Base-by-base conservation (phyloP, 2,329 filamentous ascomycete species). In the Trichoderma brevicompactum region DNA sequence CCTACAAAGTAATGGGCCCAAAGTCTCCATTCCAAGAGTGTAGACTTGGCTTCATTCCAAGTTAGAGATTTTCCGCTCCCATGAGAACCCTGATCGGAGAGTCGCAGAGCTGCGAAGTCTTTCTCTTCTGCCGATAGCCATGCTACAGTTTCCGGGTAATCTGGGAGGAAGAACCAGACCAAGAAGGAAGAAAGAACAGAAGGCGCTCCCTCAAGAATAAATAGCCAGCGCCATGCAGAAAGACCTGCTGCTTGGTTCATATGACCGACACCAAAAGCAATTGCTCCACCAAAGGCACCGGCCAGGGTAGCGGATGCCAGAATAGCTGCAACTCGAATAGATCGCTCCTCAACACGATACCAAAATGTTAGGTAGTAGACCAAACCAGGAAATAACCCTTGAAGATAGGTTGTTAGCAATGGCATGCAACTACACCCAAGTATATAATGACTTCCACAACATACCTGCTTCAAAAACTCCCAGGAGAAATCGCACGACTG, bases 1-100 rank as follows among this genome's bases (percentile, higher is more conserved):
- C 50, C 38, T 38, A 53, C 50, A 53, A 53, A 53, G 34, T 53
- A 53, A 15, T 53, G 50, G 17, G 50, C 50, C 50, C 50, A 53
- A 5, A 53, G 50, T n/a, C 50, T 53, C 50, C 50, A 53, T 53
- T 53, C 50, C 17, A 36, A 53, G 34, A 53, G 8, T 53, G 50
- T 53, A 19, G 50, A 53, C 13, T 38, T 53, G 34, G 50, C 50
- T 38, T 53, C 50, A 17, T 13, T 10, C 50, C 50, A 53, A 5
- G 50, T 53, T 40, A 53, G 17, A 53, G 50, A 36, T 53, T 53
- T 53, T 12, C 50, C 50, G 0, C 32, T 12, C 0, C 50, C 50
- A 12, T 53, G 50, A 38, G 50, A 53, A n/a, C 50, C 50, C 34
- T 53, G 50, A 15, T 23, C 50, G 12, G 50, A 38, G 10, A 53